phyloP scores from a whole-genome alignment of 2,329 filamentous ascomycete genomes.

The Xylariaceae sp. region DNA sequence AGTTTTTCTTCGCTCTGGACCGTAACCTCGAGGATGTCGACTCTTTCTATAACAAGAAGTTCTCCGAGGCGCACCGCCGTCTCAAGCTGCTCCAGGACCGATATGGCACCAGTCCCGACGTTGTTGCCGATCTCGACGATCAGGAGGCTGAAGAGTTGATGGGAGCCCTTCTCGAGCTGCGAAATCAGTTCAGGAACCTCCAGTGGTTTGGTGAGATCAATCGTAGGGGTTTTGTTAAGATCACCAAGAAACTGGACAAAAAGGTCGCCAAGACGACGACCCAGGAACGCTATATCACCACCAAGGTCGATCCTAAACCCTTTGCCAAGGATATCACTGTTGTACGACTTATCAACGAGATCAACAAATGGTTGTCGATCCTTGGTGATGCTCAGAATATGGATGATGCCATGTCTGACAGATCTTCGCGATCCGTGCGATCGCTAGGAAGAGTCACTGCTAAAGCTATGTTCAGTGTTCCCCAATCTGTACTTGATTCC shows the following conservation, averaged over 20 bases:
- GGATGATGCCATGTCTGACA: conserved; percentile 71
- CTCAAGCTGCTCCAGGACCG: conserved; percentile 82
- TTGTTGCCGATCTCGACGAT: conserved; percentile 69
- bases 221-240: conserved; percentile 90
- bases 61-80: conserved; percentile 76
- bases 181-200: conserved; percentile 82
- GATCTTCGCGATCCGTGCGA: conserved; percentile 63
- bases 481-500: conserved; percentile 62
- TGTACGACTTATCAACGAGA: conserved; percentile 48
- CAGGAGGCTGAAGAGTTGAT: conserved; percentile 91
- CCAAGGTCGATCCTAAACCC: conserved; percentile 82
- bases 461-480: conserved; percentile 68
- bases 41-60: conserved; percentile 95
- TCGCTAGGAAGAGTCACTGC: conserved; percentile 75
- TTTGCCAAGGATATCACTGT: conserved; percentile 72
- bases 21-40: conserved; percentile 97
- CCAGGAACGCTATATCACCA: conserved; percentile 81
- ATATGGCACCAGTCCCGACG: conserved; percentile 71
- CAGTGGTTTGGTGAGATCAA: conserved; percentile 99
- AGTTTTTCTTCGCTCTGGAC: conserved; percentile 95
- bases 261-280: conserved; percentile 73
- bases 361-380: conserved; percentile 89
- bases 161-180: conserved; percentile 82
- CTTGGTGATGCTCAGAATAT: conserved; percentile 72
- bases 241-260: conserved; percentile 98